Conservation (phyloP, 129 eudicot genomes). For the Silybum marianum region DNA sequence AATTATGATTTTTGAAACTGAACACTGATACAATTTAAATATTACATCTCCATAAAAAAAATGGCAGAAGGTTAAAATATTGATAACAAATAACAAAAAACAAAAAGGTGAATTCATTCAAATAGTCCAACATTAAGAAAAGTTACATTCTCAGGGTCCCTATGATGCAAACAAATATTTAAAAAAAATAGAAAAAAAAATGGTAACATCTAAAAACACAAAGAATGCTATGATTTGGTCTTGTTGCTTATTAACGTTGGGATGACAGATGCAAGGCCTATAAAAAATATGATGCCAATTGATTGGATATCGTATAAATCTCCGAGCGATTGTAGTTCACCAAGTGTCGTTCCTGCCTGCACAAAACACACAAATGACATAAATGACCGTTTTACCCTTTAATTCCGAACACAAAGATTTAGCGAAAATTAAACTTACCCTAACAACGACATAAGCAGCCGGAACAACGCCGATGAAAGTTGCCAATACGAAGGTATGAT, state of each 20-base stretch:
- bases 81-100: neutral
- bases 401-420: neutral
- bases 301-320: constrained; percentile 81
- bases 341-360: constrained; percentile 87
- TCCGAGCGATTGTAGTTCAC: constrained; percentile 69
- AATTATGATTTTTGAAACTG: too few species aligned
- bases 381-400: neutral
- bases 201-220: constrained; percentile 1
- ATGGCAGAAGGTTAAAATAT: neutral
- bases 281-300: constrained; percentile 59
- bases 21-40: too few species aligned
- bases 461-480: constrained; percentile 62
- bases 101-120: neutral
- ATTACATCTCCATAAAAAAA: too few species aligned
- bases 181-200: neutral
- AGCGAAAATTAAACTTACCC: constrained; percentile 38
- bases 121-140: neutral
- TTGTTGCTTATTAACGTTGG: constrained; percentile 63
- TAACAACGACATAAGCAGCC: constrained; percentile 66
- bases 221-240: neutral
- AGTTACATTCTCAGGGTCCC: neutral
- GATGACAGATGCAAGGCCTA: constrained; percentile 59
- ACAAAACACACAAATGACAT: neutral
- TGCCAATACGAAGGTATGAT: constrained; percentile 52
- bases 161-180: neutral